Percentiles rank a stretch among this genome's conserved stretches.
Conservation (phyloP, 2,329 filamentous ascomycete genomes). For the Fusarium robinianum region DNA sequence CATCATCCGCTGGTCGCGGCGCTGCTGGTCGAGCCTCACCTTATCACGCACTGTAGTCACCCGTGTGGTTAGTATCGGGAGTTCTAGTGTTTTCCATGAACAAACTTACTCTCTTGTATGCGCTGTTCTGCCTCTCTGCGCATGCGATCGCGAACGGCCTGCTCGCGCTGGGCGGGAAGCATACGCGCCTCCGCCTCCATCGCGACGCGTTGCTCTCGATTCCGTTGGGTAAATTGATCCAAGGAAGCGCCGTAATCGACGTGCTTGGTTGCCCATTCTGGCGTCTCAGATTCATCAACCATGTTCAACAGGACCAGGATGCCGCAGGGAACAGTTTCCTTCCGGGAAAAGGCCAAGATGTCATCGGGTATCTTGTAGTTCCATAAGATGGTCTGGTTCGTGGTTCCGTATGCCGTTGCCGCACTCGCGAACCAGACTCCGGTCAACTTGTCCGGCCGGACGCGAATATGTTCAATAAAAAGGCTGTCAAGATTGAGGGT, state of each 20-base stretch:
- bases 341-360: constrained; percentile 54
- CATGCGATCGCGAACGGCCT: constrained; percentile 48
- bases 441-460: constrained; percentile 40
- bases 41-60: constrained; percentile 47
- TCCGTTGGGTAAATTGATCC: constrained; percentile 42
- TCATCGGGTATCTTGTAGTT: constrained; percentile 62
- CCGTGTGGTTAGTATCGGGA: constrained; percentile 4
- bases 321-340: constrained; percentile 61
- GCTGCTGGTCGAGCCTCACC: constrained; percentile 45
- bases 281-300: constrained; percentile 55
- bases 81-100: background rate
- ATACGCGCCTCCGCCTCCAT: constrained; percentile 51
- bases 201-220: constrained; percentile 48
- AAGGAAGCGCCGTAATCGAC: constrained; percentile 42
- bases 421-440: constrained; percentile 63
- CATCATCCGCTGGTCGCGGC: constrained; percentile 50
- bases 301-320: constrained; percentile 59
- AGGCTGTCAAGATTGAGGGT: constrained; percentile 43
- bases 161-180: constrained; percentile 47
- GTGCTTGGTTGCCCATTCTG: constrained; percentile 56
- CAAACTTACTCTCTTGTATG: constrained; percentile 51
- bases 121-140: constrained; percentile 49
- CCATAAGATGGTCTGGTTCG: constrained; percentile 61
- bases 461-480: constrained; percentile 53
- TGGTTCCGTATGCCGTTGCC: constrained; percentile 59